phyloP scores from a whole-genome alignment of 768 basidiomycete genomes.

The Amanita molliuscula region DNA sequence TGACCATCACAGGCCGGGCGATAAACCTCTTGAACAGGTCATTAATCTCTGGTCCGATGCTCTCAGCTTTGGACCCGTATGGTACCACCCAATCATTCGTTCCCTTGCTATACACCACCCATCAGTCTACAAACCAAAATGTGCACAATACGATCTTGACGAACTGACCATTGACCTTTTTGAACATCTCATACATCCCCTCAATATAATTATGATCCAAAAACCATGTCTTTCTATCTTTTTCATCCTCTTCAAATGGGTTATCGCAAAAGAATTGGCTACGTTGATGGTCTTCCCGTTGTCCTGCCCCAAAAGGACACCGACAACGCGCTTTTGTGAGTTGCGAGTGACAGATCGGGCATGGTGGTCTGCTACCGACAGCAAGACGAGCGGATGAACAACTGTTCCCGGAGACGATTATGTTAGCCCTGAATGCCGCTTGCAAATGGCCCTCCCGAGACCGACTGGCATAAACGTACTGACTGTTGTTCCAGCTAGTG shows the following conservation, averaged over 20 bases:
- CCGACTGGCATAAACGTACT: slow-evolving; percentile 36
- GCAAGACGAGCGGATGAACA: slow-evolving; percentile 89
- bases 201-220: slow-evolving; percentile 98
- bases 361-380: slow-evolving; percentile 93
- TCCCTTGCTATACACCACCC: slow-evolving; percentile 65
- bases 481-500: slow-evolving; percentile 61
- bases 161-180: slow-evolving; percentile 88
- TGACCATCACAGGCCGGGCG: slow-evolving; percentile 91
- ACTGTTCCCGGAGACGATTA: slow-evolving; percentile 30
- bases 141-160: background rate
- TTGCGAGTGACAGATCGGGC: slow-evolving; percentile 76
- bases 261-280: slow-evolving; percentile 93
- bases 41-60: slow-evolving; percentile 96
- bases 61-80: slow-evolving; percentile 90
- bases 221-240: slow-evolving; percentile 98
- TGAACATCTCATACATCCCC: slow-evolving; percentile 98
- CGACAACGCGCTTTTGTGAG: slow-evolving; percentile 85
- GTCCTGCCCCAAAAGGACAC: slow-evolving; percentile 90
- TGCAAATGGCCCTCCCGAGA: background rate
- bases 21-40: slow-evolving; percentile 91
- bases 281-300: slow-evolving; percentile 92
- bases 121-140: slow-evolving; percentile 1
- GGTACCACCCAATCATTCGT: slow-evolving; percentile 97
- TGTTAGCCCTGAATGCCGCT: background rate
- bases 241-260: slow-evolving; percentile 99